Conservation (phyloP, 257 asterid species). For the Salvia rosmarinus region DNA sequence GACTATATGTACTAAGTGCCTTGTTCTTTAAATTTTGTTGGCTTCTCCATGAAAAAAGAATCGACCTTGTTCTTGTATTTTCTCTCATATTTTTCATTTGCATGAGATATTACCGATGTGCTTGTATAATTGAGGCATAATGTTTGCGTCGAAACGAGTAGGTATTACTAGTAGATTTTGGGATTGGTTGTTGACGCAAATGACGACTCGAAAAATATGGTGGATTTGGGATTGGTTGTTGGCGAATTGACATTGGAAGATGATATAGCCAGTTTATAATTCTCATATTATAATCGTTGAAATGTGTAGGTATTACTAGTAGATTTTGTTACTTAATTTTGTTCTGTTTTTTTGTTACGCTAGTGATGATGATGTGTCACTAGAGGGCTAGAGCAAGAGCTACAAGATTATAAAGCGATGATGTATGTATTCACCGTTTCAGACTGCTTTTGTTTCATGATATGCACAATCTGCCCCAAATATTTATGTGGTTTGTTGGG, state of each 20-base stretch:
- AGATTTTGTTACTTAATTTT: not conserved
- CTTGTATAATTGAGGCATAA: constrained; percentile 2
- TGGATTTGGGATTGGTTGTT: constrained; percentile 75
- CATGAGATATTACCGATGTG: not conserved
- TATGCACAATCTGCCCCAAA: not conserved
- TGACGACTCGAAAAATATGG: constrained; percentile 40
- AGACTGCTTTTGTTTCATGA: not conserved
- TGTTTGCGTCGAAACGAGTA: constrained; percentile 16
- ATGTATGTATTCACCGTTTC: constrained; percentile 48
- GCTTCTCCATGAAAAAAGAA: no score
- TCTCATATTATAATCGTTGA: constrained; percentile 1
- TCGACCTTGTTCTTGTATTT: no score
- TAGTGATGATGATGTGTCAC: constrained; percentile 65
- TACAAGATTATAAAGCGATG: constrained; percentile 71
- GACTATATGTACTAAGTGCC: no score
- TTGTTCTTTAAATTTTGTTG: no score
- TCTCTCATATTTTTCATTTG: no score
- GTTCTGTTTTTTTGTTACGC: not conserved
- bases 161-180: no score
- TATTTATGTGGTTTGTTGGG: constrained; percentile 1
- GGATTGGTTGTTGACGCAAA: constrained; percentile 30
- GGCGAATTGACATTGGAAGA: constrained; percentile 78
- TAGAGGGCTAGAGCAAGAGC: constrained; percentile 83
- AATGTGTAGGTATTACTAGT: not conserved
- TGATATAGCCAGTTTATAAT: constrained; percentile 56